A percentile compares a stretch with the other conserved stretches of the same genome.
phyloP scores from a whole-genome alignment of 1,139 yeast species.

The Geotrichum klebahnii region DNA sequence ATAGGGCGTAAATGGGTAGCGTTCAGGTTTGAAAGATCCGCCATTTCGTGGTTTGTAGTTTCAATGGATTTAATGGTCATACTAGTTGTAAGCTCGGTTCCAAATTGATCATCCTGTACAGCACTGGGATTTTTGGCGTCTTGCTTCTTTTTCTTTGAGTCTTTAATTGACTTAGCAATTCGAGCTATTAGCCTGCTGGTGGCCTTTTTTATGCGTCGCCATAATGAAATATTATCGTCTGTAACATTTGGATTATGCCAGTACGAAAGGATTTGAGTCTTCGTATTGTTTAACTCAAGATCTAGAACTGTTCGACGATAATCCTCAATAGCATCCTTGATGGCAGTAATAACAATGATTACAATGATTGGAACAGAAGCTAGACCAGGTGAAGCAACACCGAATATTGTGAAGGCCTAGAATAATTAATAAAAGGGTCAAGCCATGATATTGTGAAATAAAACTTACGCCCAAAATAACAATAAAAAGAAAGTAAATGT shows the following conservation, averaged over 20 bases:
- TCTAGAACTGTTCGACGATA: slow-evolving; percentile 78
- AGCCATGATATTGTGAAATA: background rate
- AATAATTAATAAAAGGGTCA: slow-evolving; percentile 20
- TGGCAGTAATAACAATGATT: slow-evolving; percentile 80
- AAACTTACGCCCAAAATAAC: slow-evolving; percentile 54
- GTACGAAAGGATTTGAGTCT: slow-evolving; percentile 74
- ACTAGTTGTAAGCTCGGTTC: slow-evolving; percentile 12
- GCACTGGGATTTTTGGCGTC: slow-evolving; percentile 3
- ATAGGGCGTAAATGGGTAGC: slow-evolving; percentile 63
- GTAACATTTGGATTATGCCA: slow-evolving; percentile 69
- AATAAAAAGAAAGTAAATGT: slow-evolving; percentile 66
- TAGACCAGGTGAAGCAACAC: slow-evolving; percentile 83
- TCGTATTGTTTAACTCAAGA: slow-evolving; percentile 79
- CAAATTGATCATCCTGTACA: slow-evolving; percentile 14
- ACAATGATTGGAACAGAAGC: slow-evolving; percentile 93
- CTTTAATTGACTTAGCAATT: slow-evolving; percentile 9
- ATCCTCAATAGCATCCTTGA: slow-evolving; percentile 93
- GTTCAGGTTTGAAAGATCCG: slow-evolving; percentile 21
- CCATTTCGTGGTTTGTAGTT: slow-evolving; percentile 19
- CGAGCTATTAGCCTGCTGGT: slow-evolving; percentile 37
- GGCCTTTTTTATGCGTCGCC: slow-evolving; percentile 64
- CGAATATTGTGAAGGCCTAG: slow-evolving; percentile 71
- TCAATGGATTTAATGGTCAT: slow-evolving; percentile 16
- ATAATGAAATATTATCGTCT: slow-evolving; percentile 55
- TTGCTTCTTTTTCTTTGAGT: slow-evolving; percentile 1